Evolutionary conservation across 257 asterid species (phyloP).

Genomic region (Lycium barbarum): DNA sequence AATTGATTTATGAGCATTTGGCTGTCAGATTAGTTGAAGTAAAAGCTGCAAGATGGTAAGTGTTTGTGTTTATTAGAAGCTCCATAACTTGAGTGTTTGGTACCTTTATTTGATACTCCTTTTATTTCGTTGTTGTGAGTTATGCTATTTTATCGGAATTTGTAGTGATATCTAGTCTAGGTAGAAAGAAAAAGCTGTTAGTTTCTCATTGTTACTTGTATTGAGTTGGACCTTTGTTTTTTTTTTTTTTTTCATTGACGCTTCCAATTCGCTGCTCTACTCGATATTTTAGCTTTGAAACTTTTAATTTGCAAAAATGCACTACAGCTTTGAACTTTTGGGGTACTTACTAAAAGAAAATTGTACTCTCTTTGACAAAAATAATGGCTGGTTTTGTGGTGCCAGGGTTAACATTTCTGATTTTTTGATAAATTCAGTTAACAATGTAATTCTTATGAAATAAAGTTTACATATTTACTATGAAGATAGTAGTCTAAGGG

Average conservation of each 20-base stretch:
- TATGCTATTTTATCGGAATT: neutral
- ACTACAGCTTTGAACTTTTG: neutral
- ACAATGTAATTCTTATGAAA: neutral
- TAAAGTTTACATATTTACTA: neutral
- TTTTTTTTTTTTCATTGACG: slow-evolving; percentile 19
- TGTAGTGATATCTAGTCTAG: neutral
- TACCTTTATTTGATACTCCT: neutral
- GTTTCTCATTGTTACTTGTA: neutral
- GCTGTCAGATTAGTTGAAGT: slow-evolving; percentile 33
- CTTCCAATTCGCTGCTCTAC: neutral
- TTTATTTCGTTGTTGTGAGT: neutral
- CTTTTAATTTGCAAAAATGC: neutral
- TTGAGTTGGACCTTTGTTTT: neutral
- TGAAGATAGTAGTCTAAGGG: neutral
- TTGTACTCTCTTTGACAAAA: neutral
- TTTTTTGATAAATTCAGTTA: neutral
- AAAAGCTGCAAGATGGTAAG: slow-evolving; percentile 59
- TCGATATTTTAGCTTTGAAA: neutral
- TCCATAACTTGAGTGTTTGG: neutral
- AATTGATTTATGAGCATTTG: slow-evolving; percentile 32
- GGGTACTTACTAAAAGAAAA: neutral
- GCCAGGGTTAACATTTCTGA: neutral
- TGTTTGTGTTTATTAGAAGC: neutral
- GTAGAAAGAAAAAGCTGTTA: neutral
- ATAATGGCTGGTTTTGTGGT: neutral